These are phyloP conservation scores for Cyclotella cryptica DNA, from an alignment of 108 stramenopile genomes.

Conservation along the genomic window DNA sequence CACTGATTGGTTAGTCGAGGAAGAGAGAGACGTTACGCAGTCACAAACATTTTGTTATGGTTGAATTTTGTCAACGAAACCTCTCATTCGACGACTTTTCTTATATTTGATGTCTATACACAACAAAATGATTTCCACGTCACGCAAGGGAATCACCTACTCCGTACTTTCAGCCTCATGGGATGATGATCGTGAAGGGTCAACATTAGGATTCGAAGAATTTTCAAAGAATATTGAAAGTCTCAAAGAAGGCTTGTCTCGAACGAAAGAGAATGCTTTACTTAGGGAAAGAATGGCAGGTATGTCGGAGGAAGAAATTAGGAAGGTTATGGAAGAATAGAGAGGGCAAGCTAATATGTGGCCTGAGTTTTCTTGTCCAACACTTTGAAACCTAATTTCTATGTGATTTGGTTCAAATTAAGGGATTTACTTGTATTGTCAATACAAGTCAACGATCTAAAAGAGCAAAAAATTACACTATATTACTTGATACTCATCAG, in stretches of 20 bases:
- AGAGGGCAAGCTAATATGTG: no score
- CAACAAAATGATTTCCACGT: conserved; percentile 11
- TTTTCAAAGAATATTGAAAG: conserved; percentile 73
- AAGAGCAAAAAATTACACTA: no score
- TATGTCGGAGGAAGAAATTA: conserved; percentile 57
- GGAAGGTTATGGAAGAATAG: conserved; percentile 47
- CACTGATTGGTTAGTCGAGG: background rate
- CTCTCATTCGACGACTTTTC: background rate
- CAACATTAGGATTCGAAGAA: conserved; percentile 72
- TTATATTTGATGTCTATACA: background rate
- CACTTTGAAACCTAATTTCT: no score
- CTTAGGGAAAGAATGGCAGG: conserved; percentile 76
- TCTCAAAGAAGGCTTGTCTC: conserved; percentile 68
- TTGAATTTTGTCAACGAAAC: background rate
- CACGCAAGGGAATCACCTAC: conserved; percentile 79
- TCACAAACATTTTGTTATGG: background rate
- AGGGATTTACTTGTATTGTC: no score
- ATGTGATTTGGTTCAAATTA: no score
- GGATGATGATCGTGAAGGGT: conserved; percentile 84
- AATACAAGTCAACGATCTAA: no score
- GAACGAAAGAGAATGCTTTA: conserved; percentile 78
- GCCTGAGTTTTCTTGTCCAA: no score
- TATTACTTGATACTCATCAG: no score
- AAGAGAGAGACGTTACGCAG: background rate
- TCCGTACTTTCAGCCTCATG: conserved; percentile 82